Evolutionary conservation across 2,329 filamentous ascomycete species (phyloP), one percentile per base, ranked within the genome.

Genomic region (Aspergillus sojae): DNA sequence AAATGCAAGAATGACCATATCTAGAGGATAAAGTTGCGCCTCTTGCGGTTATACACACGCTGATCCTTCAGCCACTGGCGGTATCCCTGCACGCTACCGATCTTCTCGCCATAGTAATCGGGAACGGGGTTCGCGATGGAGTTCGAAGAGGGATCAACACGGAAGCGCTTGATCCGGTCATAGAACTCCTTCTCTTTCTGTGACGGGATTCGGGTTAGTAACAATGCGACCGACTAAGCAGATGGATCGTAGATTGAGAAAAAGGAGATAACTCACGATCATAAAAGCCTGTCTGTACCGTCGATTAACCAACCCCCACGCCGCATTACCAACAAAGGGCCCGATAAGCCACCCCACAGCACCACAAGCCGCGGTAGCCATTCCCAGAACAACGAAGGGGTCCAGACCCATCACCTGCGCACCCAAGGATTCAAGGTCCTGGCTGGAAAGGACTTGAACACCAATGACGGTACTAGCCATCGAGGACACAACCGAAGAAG

Each of bases 21-120:
- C 68, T 70, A 79, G n/a, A 70, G 57, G 62, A 80, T 77, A 65
- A 78, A 79, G 65, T 71, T 79, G 52, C 77, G 75, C 77, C 88
- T 89, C 87, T 96, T 96, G 84, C 93, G 93, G 82, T 96, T 97
- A 82, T 97, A 99, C 11, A 94, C 94, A 66, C 94, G 86, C 84
- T 98, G 95, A 75, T 99, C 95, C 84, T 97, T 98, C 74, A 99
- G 82, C 95, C 95, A 99, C 78, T 93, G 90, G 73, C 95, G 85
- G 79, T 98, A 99, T 54, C 92, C 94, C 60, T 89, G 85, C 26
- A 98, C 93, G 72, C 93, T 97, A 58, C 91, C 92, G 72, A 99
- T 97, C 85, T 97, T 98, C 83, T 99, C 95, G 72, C 95, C 95
- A 74, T 99, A 99, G 81, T 97, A 99, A 77, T 99, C 95, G 50